A percentile compares a stretch with the other conserved stretches of the same genome.
Evolutionary conservation across 2,329 filamentous ascomycete genomes (phyloP).

Genomic region (Ascochyta viciae-villosae): DNA sequence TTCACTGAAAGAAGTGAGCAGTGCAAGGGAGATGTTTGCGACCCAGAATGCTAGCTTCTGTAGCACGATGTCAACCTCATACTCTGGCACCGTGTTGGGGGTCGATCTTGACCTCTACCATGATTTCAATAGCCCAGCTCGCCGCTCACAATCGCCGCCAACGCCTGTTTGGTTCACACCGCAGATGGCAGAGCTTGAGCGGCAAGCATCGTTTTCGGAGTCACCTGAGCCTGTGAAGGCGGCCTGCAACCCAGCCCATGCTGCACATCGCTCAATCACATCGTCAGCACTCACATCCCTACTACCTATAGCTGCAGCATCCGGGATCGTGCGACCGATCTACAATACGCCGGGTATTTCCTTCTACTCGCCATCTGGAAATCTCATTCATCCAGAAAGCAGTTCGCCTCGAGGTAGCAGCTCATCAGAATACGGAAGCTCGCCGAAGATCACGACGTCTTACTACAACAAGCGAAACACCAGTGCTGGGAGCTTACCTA

Average conservation of each 20-base stretch:
- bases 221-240: conserved; percentile 16
- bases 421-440: conserved; percentile 12
- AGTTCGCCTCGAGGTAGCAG: conserved; percentile 22
- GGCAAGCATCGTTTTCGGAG: conserved; percentile 20
- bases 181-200: conserved; percentile 29
- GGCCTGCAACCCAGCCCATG: neutral
- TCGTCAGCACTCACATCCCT: conserved; percentile 48
- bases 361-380: conserved; percentile 46
- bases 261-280: conserved; percentile 30
- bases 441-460: conserved; percentile 15
- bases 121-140: conserved; percentile 18
- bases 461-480: conserved; percentile 17
- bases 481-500: neutral
- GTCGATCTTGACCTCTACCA: conserved; percentile 44
- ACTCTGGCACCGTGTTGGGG: conserved; percentile 46
- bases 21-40: conserved; percentile 18
- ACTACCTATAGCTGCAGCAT: conserved; percentile 47
- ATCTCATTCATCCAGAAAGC: conserved; percentile 39
- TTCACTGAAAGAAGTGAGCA: conserved; percentile 27
- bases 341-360: conserved; percentile 38
- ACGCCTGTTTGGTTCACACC: conserved; percentile 37
- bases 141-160: conserved; percentile 32
- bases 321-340: conserved; percentile 43
- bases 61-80: conserved; percentile 44
- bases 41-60: conserved; percentile 43